These are phyloP conservation scores for Echria macrotheca DNA, from an alignment of 495 filamentous ascomycete species.

Conservation along the genomic window DNA sequence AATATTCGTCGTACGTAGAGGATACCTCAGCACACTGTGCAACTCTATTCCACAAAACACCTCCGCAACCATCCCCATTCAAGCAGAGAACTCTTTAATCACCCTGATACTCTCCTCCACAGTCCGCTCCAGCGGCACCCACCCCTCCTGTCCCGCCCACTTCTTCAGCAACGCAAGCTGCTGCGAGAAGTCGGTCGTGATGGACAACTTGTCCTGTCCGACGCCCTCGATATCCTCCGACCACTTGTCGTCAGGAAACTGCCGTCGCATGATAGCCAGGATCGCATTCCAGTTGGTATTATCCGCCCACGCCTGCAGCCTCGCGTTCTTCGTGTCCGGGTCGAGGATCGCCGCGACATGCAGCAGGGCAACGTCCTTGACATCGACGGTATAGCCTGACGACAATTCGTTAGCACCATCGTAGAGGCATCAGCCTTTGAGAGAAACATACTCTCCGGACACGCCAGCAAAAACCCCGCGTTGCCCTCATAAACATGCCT, in stretches of 20 bases:
- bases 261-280: slow-evolving; percentile 28
- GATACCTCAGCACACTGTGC: too few relatives aligned
- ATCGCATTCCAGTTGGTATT: slow-evolving; percentile 35
- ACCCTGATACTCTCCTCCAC: slow-evolving; percentile 5
- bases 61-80: too few relatives aligned
- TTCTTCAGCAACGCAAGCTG: slow-evolving; percentile 28
- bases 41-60: too few relatives aligned
- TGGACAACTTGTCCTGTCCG: slow-evolving; percentile 21
- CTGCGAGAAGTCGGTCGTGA: slow-evolving; percentile 22
- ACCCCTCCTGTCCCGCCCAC: slow-evolving; percentile 19
- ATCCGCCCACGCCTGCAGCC: slow-evolving; percentile 43
- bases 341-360: slow-evolving; percentile 45
- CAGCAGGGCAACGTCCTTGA: slow-evolving; percentile 44
- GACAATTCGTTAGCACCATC: too few relatives aligned
- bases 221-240: slow-evolving; percentile 9
- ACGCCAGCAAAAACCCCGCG: background rate
- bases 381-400: slow-evolving; percentile 44
- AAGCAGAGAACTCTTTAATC: background rate
- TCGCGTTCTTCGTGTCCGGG: slow-evolving; percentile 33
- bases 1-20: too few relatives aligned
- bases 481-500: slow-evolving; percentile 25
- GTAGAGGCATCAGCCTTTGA: too few relatives aligned
- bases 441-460: slow-evolving; percentile 5
- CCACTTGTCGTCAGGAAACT: slow-evolving; percentile 18
- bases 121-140: slow-evolving; percentile 11